Evolutionary conservation across 2,329 filamentous ascomycete species (phyloP).

Genomic region (Alternaria triticina): DNA sequence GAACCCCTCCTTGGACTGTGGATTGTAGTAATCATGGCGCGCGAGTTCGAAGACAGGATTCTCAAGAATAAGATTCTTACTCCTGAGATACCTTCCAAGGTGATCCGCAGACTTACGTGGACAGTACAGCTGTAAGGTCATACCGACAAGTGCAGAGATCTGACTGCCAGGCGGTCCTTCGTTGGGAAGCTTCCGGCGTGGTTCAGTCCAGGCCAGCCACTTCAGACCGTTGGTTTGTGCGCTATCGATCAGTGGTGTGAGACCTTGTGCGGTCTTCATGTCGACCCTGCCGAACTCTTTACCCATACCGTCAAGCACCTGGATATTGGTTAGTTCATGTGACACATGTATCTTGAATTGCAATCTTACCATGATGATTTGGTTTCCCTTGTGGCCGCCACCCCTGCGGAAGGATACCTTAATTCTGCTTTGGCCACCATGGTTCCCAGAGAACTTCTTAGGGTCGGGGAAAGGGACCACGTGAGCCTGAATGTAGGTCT

Average conservation of each 20-base stretch:
- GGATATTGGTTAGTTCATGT: background rate
- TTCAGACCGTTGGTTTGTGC: constrained; percentile 68
- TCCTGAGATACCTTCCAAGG: constrained; percentile 72
- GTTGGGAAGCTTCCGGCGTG: constrained; percentile 66
- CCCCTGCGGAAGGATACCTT: constrained; percentile 72
- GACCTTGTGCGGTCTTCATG: constrained; percentile 66
- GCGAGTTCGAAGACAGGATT: constrained; percentile 68
- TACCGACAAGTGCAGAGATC: constrained; percentile 46
- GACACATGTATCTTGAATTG: background rate
- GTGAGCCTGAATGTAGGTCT: constrained; percentile 69
- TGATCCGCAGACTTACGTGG: constrained; percentile 68
- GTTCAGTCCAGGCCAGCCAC: constrained; percentile 73
- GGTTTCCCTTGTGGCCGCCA: constrained; percentile 60
- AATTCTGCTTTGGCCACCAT: constrained; percentile 68
- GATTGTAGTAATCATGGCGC: constrained; percentile 75
- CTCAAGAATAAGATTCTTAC: constrained; percentile 70
- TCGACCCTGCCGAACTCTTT: constrained; percentile 80
- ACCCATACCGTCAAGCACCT: constrained; percentile 71
- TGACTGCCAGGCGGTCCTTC: constrained; percentile 55
- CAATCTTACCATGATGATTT: constrained; percentile 68
- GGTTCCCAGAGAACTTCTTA: constrained; percentile 64
- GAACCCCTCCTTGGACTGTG: constrained; percentile 58
- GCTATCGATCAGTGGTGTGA: constrained; percentile 75
- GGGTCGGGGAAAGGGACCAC: constrained; percentile 73
- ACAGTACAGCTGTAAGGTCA: constrained; percentile 82